Evolutionary conservation across 257 asterid genomes (phyloP).

Genomic region (Solanum verrucosum): DNA sequence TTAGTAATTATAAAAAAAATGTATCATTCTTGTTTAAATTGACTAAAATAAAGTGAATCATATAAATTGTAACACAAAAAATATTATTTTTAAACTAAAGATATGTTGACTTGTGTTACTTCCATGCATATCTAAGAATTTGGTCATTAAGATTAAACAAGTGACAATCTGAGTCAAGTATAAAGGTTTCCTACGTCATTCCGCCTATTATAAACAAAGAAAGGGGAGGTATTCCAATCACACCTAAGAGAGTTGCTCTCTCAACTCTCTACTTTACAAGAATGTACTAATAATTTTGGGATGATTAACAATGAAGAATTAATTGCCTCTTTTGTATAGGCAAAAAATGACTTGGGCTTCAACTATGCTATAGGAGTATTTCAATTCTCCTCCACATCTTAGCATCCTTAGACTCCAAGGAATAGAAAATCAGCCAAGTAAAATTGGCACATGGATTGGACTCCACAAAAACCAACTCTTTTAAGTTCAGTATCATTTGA

Average conservation of each 20-base stretch:
- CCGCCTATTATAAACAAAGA: no score
- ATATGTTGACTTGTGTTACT: background rate
- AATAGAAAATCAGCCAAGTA: no score
- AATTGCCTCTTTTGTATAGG: background rate
- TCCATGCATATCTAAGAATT: no score
- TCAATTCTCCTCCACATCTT: no score
- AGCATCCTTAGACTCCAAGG: background rate
- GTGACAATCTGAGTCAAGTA: background rate
- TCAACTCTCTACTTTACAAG: background rate
- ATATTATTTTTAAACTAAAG: background rate
- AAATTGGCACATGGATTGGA: background rate
- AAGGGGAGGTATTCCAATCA: background rate
- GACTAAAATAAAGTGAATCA: no score
- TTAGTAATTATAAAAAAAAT: no score
- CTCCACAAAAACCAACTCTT: background rate
- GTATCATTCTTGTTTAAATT: no score
- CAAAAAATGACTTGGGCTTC: background rate
- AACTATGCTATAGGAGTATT: no score
- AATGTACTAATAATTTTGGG: background rate
- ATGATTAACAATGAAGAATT: background rate
- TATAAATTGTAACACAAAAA: no score
- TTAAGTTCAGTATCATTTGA: background rate
- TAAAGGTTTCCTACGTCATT: no score
- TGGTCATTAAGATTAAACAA: no score
- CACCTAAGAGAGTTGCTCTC: background rate